phyloP scores from a whole-genome alignment of 2,329 filamentous ascomycete genomes.

The Calonectria fujianensis region DNA sequence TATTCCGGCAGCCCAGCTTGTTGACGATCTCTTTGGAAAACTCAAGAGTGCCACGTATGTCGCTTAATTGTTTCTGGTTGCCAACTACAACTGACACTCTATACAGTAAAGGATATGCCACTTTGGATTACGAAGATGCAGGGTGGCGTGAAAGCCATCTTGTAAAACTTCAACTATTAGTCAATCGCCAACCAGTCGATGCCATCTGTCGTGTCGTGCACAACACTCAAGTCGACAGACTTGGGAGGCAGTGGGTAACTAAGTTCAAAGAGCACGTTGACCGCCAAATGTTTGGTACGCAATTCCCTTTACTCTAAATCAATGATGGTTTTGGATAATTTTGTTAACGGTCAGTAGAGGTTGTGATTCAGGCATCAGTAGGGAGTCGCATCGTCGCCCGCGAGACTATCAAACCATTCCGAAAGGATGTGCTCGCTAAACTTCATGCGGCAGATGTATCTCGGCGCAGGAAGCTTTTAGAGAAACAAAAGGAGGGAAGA shows the following conservation, averaged over 20 bases:
- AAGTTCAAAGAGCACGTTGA: constrained; percentile 99
- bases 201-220: constrained; percentile 95
- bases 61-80: not conserved
- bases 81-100: not conserved
- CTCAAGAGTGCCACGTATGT: constrained; percentile 86
- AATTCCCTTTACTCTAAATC: not conserved
- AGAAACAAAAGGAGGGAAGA: constrained; percentile 97
- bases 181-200: constrained; percentile 95
- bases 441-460: constrained; percentile 93
- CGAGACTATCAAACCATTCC: constrained; percentile 96
- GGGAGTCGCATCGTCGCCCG: constrained; percentile 89
- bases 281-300: constrained; percentile 88
- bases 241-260: constrained; percentile 91
- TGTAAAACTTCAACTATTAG: constrained; percentile 91
- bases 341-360: constrained; percentile 71
- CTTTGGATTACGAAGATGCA: constrained; percentile 96
- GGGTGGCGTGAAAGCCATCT: constrained; percentile 88
- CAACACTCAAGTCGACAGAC: constrained; percentile 83
- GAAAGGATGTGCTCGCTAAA: constrained; percentile 95
- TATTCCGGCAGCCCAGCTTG: constrained; percentile 89
- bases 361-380: constrained; percentile 93
- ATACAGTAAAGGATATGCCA: constrained; percentile 88
- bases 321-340: not conserved
- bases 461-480: constrained; percentile 88
- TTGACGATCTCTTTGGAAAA: constrained; percentile 98